Evolutionary conservation across 495 filamentous ascomycete genomes (phyloP), one percentile per base, ranked within the genome.

Genomic region (Cetradonia linearis): DNA sequence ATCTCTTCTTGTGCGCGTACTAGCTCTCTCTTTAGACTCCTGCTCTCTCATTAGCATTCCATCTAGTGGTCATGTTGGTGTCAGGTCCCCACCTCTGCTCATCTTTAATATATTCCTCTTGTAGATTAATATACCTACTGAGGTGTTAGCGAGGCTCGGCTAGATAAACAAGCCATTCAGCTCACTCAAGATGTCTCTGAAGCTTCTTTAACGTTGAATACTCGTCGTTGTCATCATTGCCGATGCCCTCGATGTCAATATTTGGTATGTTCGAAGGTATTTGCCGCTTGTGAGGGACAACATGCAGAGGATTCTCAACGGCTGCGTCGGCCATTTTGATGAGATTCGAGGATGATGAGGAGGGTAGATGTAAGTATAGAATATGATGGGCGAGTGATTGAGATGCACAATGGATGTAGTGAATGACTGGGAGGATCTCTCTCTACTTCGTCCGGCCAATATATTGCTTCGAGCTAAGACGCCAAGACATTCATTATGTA

Each of bases 91-190:
- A 88, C 89, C 91, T 84, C 74, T 98, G 93, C 79, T 98, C 93
- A 81, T 98, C 94, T 77, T 98, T 98, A 82, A 98, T 98, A 76
- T 97, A 98, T 72, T 98, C 94, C 76, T 98, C 93, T 75, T 98
- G 93, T 64, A 98, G 81, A 71, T 95, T 86, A 70, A 98, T 96
- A 74, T 95, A 96, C 71, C 86, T 90, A 63, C 55, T n/a, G 14
- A 28, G 49, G 38, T 28, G 70, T 79, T 65, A 79, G 72, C 65
- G 61, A 40, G 28, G 30, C 42, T 48, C 23, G 20, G 27, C 50
- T 11, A 25, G 30, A 31, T 7, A 55, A 42, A 31, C 2, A 33
- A 46, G 23, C 38, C 13, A 11, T 20, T 38, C 16, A 40, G 68
- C 81, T 69, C 80, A 93, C 86, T 98, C 93, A 52, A 98, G 80